Evolutionary conservation across 495 filamentous ascomycete species (phyloP), one percentile per base, ranked within the genome.

Genomic region (Clavariopsis aquatica): DNA sequence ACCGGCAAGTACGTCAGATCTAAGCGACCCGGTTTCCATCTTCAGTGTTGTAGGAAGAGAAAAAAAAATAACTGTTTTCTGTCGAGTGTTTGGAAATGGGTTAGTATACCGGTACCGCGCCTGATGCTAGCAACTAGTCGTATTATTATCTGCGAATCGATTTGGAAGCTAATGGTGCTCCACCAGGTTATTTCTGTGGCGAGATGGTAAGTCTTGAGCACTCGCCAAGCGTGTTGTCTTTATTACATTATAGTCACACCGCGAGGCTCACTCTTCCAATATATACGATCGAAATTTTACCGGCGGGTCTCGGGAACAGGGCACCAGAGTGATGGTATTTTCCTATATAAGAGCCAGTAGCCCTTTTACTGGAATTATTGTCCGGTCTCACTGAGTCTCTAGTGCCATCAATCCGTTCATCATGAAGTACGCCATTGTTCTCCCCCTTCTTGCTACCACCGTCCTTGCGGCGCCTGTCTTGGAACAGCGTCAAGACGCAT

Each of bases 381-480:
- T 28, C 56, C 26, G 34, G 43, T 38, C 36, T 49, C 36, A 43
- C 23, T 38, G 1, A 24, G 27, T 54, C 31, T 28, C 8, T 7
- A 45, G 49, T 17, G 31, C 31, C 20, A 27, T 19, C 43, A 47
- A 34, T 47, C 20, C 17, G 15, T 23, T 29, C 65, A 68, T 23
- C 52, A 68, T 68, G 65, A 68, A 68, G 65, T 68, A 68, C 60
- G 57, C 65, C 29, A 63, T 68, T 45, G 34, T 64, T 41, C 65
- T 68, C 31, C 65, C 65, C 31, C 55, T 68, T 38, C 65, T 68
- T 49, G 65, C 65, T 46, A 68, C 65, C 0, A 68, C 59, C 20
- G 55, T 68, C 46, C 31, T 68, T 47, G 59, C 65, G 26, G 65
- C 65, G 53, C 65, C 65, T n/a, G 26, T 68, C 17, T 9, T 64